Evolutionary conservation across 495 filamentous ascomycete genomes (phyloP).

Genomic region (Penicillium goetzii): DNA sequence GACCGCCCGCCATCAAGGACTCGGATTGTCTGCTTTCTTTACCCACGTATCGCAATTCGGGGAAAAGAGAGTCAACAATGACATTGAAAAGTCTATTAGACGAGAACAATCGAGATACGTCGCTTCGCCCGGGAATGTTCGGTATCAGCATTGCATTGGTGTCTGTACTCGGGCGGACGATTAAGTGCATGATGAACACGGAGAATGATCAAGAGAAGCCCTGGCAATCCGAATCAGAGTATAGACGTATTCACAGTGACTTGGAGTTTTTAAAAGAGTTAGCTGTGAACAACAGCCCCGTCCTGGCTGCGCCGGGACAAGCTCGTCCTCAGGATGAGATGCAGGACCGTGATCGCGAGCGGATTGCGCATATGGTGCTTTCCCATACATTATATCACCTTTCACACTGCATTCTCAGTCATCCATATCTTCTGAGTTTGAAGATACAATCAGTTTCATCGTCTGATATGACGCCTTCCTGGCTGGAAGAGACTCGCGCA

Average conservation of each 20-base stretch:
- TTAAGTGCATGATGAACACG: slow-evolving; percentile 32
- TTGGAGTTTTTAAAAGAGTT: slow-evolving; percentile 32
- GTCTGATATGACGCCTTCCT: slow-evolving; percentile 17
- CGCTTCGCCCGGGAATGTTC: slow-evolving; percentile 19
- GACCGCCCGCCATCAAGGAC: slow-evolving; percentile 34
- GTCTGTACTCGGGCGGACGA: slow-evolving; percentile 27
- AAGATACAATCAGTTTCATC: slow-evolving; percentile 15
- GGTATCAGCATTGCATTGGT: slow-evolving; percentile 26
- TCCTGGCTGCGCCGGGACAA: slow-evolving; percentile 15
- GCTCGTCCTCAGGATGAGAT: slow-evolving; percentile 7
- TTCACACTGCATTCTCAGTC: slow-evolving; percentile 34
- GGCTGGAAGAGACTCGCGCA: slow-evolving; percentile 20
- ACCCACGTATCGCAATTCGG: slow-evolving; percentile 17
- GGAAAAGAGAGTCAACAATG: slow-evolving; percentile 2
- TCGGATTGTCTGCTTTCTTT: slow-evolving; percentile 29
- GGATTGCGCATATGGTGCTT: slow-evolving; percentile 31
- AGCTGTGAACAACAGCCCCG: slow-evolving; percentile 20
- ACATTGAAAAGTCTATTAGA: slow-evolving; percentile 19
- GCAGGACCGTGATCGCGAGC: slow-evolving; percentile 22
- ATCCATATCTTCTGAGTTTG: slow-evolving; percentile 32
- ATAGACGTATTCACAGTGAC: slow-evolving; percentile 22
- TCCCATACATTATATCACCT: slow-evolving; percentile 34
- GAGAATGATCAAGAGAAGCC: slow-evolving; percentile 17
- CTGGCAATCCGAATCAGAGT: slow-evolving; percentile 30
- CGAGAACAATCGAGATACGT: slow-evolving; percentile 7